A percentile compares a stretch with the other conserved stretches of the same genome.
Evolutionary conservation across 1,284 basidiomycete genomes (phyloP).

Genomic region (Singerocomus inundabilis): DNA sequence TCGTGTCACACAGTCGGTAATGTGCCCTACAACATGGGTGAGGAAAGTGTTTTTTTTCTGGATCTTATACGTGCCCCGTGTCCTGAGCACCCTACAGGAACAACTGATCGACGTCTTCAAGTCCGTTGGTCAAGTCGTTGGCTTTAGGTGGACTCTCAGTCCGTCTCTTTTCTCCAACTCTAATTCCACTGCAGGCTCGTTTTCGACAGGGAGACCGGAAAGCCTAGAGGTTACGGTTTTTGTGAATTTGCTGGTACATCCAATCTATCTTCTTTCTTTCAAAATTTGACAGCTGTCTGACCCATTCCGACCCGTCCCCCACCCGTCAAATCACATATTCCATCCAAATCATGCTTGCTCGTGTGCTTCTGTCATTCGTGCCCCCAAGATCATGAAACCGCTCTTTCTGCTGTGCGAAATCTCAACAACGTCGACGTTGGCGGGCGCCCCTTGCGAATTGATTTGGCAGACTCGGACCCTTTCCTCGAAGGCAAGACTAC

Average conservation of each 20-base stretch:
- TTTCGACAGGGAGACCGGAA: constrained; percentile 93
- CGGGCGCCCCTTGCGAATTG: constrained; percentile 82
- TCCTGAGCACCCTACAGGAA: constrained; percentile 45
- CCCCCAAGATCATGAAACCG: constrained; percentile 84
- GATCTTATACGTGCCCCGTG: neutral
- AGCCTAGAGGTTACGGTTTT: constrained; percentile 96
- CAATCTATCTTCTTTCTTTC: constrained; percentile 35
- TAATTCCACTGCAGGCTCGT: constrained; percentile 64
- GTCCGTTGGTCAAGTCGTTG: constrained; percentile 81
- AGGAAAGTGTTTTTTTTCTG: constrained; percentile 41
- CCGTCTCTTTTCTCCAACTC: neutral
- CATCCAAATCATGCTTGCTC: constrained; percentile 13
- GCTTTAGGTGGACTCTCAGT: constrained; percentile 61
- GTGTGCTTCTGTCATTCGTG: constrained; percentile 13
- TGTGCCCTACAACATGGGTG: constrained; percentile 84
- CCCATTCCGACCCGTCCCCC: constrained; percentile 29
- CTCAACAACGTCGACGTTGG: constrained; percentile 81
- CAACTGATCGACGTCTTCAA: constrained; percentile 84
- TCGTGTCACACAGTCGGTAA: constrained; percentile 62
- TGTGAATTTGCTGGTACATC: constrained; percentile 92
- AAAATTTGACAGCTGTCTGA: constrained; percentile 38
- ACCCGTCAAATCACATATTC: constrained; percentile 9
- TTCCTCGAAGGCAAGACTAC: constrained; percentile 65
- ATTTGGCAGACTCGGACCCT: constrained; percentile 65
- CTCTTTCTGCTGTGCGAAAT: constrained; percentile 79